Evolutionary conservation across 75 land plant genomes (phyloP), one percentile per base, ranked within the genome.

Genomic region (Larix kaempferi): DNA sequence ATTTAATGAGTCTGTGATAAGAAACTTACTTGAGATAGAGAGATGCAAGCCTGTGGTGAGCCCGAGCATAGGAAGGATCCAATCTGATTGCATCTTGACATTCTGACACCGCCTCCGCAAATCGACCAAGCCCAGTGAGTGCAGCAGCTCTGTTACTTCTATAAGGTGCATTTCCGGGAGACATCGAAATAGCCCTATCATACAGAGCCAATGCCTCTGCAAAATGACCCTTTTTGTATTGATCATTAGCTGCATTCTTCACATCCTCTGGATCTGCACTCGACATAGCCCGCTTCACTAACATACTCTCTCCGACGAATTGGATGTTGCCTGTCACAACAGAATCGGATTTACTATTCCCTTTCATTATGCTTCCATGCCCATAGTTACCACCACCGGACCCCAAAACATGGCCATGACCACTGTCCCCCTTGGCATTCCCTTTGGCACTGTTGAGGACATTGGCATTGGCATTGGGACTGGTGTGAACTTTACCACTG

Each of bases 91-190:
- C 92, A 72, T 89, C 92, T 75, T 89, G 85, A 61, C 92, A 98
- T 76, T 95, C 98, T 85, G 33, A 79, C 16, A 90, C 88, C 5
- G 99, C 99, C 81, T 98, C 98, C 7, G 66, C 78, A 73, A 92
- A 61, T 73, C 89, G 81, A 37, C 94, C 92, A 17, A 98, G 78
- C 0, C 84, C 92, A 56, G 80, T 82, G 78, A 95, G 80, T 26
- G 96, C 94, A 29, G 98, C 99, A 49, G 82, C 76, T 94, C 91
- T 76, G 77, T 98, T 98, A 73, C 91, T 90, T 74, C 86, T 75
- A 65, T 82, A 98, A 12, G 89, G 82, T 0, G 94, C 95, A 82
- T 85, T 84, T 1, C 82, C 83, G 5, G 98, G 98, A 25, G 83
- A 83, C 78, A 93, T 21, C 0, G 80, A 83, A 57, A 95, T 86